Conservation (phyloP, 2,329 filamentous ascomycete species). For the Zymoseptoria brevis region DNA sequence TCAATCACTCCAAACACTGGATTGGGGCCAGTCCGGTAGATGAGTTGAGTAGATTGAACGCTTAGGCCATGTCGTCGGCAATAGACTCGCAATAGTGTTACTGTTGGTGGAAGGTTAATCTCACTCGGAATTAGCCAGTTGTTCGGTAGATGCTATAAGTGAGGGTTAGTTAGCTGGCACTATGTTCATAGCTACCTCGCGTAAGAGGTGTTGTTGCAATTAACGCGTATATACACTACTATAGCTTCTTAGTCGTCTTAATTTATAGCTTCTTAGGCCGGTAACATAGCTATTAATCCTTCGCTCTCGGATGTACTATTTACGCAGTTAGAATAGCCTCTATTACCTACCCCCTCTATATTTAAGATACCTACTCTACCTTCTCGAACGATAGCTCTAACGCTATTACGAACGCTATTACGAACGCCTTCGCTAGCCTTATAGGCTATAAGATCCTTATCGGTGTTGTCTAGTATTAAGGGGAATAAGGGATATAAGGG, state of each 20-base stretch:
- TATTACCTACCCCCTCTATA: background rate
- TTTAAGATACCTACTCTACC: background rate
- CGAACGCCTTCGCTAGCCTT: no score
- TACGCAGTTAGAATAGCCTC: background rate
- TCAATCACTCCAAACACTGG: background rate
- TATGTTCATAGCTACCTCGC: background rate
- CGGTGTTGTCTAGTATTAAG: no score
- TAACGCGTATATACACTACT: background rate
- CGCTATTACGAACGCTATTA: no score
- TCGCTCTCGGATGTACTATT: background rate
- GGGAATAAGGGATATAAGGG: no score
- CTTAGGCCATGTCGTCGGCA: background rate
- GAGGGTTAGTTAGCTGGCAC: background rate
- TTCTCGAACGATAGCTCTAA: no score
- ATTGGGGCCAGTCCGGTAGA: background rate
- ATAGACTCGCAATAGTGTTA: background rate
- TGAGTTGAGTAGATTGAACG: background rate
- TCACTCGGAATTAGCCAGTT: background rate
- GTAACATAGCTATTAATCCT: background rate
- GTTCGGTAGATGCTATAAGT: background rate
- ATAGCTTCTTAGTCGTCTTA: no score
- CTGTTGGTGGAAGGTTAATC: background rate
- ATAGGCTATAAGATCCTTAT: no score
- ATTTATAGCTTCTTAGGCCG: background rate
- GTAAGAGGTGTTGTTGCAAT: background rate